These are phyloP conservation scores for Zhuliangozyma parablackwelliae DNA, from an alignment of 1,139 yeast genomes.

Conservation along the genomic window DNA sequence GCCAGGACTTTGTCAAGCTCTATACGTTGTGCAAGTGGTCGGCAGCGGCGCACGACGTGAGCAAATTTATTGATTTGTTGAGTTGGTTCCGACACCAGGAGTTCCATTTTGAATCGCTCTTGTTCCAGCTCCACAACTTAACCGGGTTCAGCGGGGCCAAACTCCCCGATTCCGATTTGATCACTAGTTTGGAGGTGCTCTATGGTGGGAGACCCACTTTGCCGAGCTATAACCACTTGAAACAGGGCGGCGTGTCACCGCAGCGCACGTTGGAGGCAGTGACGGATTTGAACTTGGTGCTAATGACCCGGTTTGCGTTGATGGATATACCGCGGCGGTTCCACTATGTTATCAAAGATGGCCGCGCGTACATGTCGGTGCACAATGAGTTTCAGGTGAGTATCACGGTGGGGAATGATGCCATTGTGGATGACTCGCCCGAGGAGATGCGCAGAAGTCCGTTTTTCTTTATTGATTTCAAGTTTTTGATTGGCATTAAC, in stretches of 20 bases:
- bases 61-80: conserved; percentile 73
- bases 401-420: conserved; percentile 20
- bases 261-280: conserved; percentile 59
- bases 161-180: conserved; percentile 81
- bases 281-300: conserved; percentile 63
- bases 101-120: conserved; percentile 60
- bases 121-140: conserved; percentile 48
- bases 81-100: conserved; percentile 81
- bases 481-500: conserved; percentile 51
- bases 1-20: conserved; percentile 79
- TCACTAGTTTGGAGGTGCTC: conserved; percentile 82
- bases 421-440: conserved; percentile 43
- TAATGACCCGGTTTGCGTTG: conserved; percentile 73
- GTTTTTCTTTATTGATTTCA: conserved; percentile 73
- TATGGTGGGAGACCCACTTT: conserved; percentile 73
- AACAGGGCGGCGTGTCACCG: conserved; percentile 49
- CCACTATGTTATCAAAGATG: conserved; percentile 65
- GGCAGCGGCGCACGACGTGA: conserved; percentile 62
- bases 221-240: conserved; percentile 59
- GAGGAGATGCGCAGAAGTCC: conserved; percentile 48
- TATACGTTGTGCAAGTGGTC: conserved; percentile 91
- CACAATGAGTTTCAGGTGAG: conserved; percentile 51
- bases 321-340: conserved; percentile 61
- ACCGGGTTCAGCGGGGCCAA: conserved; percentile 79
- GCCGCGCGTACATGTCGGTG: conserved; percentile 65